Conservation (phyloP, 306 rosid genomes). For the Gillenia trifoliata region DNA sequence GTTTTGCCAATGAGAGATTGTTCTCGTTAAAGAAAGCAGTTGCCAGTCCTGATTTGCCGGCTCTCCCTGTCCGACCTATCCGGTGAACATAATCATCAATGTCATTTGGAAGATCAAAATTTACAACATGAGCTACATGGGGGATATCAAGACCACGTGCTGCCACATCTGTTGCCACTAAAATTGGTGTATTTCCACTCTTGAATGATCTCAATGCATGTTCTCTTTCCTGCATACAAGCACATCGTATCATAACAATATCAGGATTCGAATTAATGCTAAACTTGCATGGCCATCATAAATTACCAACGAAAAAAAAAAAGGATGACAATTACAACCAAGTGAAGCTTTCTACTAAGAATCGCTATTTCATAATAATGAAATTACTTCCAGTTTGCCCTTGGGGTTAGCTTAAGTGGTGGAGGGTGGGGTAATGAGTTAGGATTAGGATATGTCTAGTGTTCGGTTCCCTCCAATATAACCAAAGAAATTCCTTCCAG, state of each 20-base stretch:
- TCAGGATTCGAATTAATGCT: background rate
- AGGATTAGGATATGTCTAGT: background rate
- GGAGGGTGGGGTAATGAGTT: background rate
- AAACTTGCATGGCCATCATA: background rate
- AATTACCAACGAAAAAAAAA: background rate
- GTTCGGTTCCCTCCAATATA: background rate
- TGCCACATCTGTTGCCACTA: slow-evolving; percentile 87
- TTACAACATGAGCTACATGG: slow-evolving; percentile 72
- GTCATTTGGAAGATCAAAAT: slow-evolving; percentile 79
- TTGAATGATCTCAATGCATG: slow-evolving; percentile 68
- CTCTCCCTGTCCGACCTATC: slow-evolving; percentile 82
- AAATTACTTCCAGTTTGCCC: background rate
- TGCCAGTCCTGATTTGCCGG: slow-evolving; percentile 77
- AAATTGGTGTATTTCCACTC: slow-evolving; percentile 69
- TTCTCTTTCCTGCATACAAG: slow-evolving; percentile 67
- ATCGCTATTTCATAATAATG: background rate
- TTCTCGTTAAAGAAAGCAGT: slow-evolving; percentile 76
- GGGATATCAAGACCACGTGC: slow-evolving; percentile 90
- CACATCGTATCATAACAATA: background rate
- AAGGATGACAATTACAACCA: background rate
- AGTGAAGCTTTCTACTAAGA: slow-evolving; percentile 3
- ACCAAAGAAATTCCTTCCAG: background rate
- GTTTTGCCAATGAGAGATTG: slow-evolving; percentile 52
- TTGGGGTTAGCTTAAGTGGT: background rate
- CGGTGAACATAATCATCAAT: slow-evolving; percentile 82